These are phyloP conservation scores for Nannochloropsis limnetica DNA, from an alignment of 352 stramenopile species.

Conservation along the genomic window DNA sequence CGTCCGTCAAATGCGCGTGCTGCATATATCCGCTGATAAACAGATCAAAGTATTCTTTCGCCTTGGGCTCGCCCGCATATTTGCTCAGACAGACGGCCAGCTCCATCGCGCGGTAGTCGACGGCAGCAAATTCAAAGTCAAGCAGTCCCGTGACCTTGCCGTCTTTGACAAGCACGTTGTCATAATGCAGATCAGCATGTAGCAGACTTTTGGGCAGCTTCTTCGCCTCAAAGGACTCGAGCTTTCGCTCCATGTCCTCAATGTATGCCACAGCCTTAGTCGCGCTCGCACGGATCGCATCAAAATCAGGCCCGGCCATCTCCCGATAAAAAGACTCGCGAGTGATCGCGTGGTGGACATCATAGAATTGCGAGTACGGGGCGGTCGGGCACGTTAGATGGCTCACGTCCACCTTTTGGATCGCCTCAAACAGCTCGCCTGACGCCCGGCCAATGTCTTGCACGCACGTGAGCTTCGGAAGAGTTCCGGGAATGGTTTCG, in stretches of 20 bases:
- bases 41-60: slow-evolving; percentile 38
- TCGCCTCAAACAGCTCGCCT: slow-evolving; percentile 36
- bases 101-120: slow-evolving; percentile 42
- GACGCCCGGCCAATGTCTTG: slow-evolving; percentile 36
- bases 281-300: slow-evolving; percentile 7
- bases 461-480: slow-evolving; percentile 42
- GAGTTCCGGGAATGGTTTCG: slow-evolving; percentile 38
- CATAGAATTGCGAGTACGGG: slow-evolving; percentile 42
- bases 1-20: slow-evolving; percentile 21
- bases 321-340: slow-evolving; percentile 35
- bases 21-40: slow-evolving; percentile 42
- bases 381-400: slow-evolving; percentile 11
- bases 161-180: slow-evolving; percentile 40
- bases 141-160: slow-evolving; percentile 40
- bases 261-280: slow-evolving; percentile 26
- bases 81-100: slow-evolving; percentile 41
- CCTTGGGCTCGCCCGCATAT: slow-evolving; percentile 40
- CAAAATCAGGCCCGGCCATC: slow-evolving; percentile 32
- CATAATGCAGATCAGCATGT: slow-evolving; percentile 45
- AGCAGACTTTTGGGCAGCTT: slow-evolving; percentile 38
- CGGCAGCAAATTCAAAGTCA: slow-evolving; percentile 42
- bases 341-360: slow-evolving; percentile 42
- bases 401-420: slow-evolving; percentile 36
- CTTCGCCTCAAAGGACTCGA: not conserved
- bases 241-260: slow-evolving; percentile 33